Base-by-base conservation (phyloP, 2,329 filamentous ascomycete genomes). In the Knoxdaviesia proteae region DNA sequence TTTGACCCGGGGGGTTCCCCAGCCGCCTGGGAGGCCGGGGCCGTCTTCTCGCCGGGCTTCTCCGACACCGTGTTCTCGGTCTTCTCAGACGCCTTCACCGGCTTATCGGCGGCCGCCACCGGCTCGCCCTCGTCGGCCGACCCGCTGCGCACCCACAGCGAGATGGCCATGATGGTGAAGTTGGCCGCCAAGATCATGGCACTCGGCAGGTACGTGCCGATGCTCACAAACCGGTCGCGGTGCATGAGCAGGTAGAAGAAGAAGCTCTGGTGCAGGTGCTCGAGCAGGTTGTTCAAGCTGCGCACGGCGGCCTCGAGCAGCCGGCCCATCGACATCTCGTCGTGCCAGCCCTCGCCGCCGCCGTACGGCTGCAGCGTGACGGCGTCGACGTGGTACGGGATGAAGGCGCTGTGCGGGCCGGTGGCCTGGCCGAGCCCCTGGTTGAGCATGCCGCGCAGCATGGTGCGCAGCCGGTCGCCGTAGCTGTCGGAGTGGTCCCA, bases 181-280 rank as follows among this genome's bases (percentile, higher is more conserved):
- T 87, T 94, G 38, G 79, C 81, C 2, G 90, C 90, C 45, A 98
- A 71, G 41, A 96, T 62, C 90, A 98, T 98, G n/a, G 90, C 90
- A 51, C 84, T 92, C 0, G 90, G 90, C 4, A 98, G 69, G 55
- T 98, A 98, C 1, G 88, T 98, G 10, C 90, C 90, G 48, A 98
- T 98, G 60, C 87, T 96, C 51, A 96, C 90, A 56, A 98, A 98
- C 7, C 87, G 77, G 52, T 90, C 83, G 32, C 78, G 74, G 50
- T 92, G 80, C 74, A 96, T 86, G 38, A 98, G 69, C 42, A 98
- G 67, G 58, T 98, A 98, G 62, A 98, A 96, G 71, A 98, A 98
- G 67, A 98, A 98, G 58, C 87, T 94, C 62, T 98, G 90, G 57
- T 98, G 90, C 47, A 98, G 68, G 56, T 98, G 87, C 61, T 98